Base-by-base conservation (phyloP, 2,329 filamentous ascomycete species). In the Cercospora janseana region DNA sequence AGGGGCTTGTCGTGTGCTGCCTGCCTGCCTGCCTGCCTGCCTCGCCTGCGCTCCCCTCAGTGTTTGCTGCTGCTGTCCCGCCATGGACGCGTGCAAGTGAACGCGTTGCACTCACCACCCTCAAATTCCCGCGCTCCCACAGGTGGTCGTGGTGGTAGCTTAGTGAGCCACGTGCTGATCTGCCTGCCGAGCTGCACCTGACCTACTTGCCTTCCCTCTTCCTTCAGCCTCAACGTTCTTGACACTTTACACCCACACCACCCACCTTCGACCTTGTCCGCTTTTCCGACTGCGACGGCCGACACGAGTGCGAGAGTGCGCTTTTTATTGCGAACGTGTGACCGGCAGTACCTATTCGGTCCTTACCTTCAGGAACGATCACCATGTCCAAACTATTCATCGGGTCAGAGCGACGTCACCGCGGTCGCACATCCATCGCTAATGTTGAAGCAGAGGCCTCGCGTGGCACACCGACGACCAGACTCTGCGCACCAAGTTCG, bases 401-500 rank as follows among this genome's bases (percentile, higher is more conserved):
- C 71, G 90, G 90, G 90, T 95, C 79, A 76, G 86, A 34, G 18
- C 46, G 35, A 46, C 46, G 28, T 47, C 26, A 44, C 42, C 34
- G 42, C 27, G 27, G 24, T 12, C 21, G 7, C 42, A 27, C 27
- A 23, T 24, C 24, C 23, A 13, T 18, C 32, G 50, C 48, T 59
- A 51, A 59, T 41, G 24, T 58, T 59, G 41, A 64, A 23, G 40
- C 66, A 95, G 92, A 68, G 93, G 93, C 80, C 89, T 98, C 63
- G 89, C 93, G 66, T 98, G 93, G 93, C 91, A 96, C 77, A 98
- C 93, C 59, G 90, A 94, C 72, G 92, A 97, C 74, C 74, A 75
- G 35, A 90, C 88, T 61, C 78, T 98, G 60, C 86, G 88, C 67
- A 77, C 86, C 68, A 95, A 95, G 73, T 98, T 98, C 71, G 86